phyloP scores from a whole-genome alignment of 352 stramenopile species.

The Blastocystis sp. region DNA sequence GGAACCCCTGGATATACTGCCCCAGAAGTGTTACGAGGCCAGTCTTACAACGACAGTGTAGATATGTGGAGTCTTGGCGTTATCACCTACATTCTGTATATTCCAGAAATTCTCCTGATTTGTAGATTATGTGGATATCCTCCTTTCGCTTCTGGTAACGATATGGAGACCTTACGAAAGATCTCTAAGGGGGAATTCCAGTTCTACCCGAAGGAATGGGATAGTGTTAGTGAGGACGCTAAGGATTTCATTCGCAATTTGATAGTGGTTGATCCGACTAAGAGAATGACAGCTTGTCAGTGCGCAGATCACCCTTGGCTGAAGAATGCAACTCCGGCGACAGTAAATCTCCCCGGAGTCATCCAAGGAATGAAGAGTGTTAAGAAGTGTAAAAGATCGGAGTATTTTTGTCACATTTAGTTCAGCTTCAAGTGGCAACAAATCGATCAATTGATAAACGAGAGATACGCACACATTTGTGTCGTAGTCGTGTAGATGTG shows the following conservation, averaged over 20 bases:
- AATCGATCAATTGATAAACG: background rate
- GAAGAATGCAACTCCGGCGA: background rate
- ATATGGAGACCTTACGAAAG: conserved; percentile 79
- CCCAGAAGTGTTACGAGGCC: conserved; percentile 84
- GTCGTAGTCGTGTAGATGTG: background rate
- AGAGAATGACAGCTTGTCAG: conserved; percentile 74
- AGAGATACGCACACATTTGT: conserved; percentile 14
- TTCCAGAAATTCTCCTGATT: background rate
- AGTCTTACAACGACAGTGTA: conserved; percentile 82
- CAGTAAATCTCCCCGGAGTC: conserved; percentile 26
- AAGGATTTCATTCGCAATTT: conserved; percentile 79
- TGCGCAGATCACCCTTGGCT: conserved; percentile 72
- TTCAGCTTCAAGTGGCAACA: background rate
- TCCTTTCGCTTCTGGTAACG: conserved; percentile 84
- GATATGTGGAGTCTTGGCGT: conserved; percentile 90
- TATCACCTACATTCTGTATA: conserved; percentile 85
- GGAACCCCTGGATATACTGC: conserved; percentile 84
- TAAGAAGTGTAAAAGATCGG: background rate
- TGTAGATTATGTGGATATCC: conserved; percentile 82
- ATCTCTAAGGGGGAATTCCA: conserved; percentile 83
- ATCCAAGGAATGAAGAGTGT: conserved; percentile 30
- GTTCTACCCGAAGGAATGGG: conserved; percentile 87
- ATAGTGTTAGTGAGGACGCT: conserved; percentile 85
- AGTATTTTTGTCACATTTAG: background rate
- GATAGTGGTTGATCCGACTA: conserved; percentile 69